Base-by-base conservation (phyloP, 225 moss, liverwort and hornwort genomes). In the Anthoceros angustus region DNA sequence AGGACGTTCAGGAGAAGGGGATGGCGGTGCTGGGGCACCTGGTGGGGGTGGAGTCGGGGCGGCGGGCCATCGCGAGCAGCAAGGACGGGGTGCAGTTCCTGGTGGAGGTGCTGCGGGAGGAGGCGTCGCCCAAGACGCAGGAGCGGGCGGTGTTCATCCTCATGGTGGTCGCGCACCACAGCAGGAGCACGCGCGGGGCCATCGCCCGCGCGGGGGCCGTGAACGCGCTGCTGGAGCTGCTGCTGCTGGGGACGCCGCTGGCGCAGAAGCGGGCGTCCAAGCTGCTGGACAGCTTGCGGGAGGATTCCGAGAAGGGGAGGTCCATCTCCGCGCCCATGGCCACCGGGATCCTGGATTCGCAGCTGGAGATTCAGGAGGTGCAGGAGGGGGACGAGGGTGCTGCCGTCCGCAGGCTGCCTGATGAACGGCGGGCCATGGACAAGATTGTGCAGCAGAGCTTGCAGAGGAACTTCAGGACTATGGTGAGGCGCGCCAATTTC, bases 361-460 rank as follows among this genome's bases (percentile, higher is more conserved):
- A 55, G 7, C 55, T 12, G 4, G 55, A 55, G 55, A 15, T 55
- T 18, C 46, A 48, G 46, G 46, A 48, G 46, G 18, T 48, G 14
- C 46, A 48, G 4, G 55, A 55, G 4, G 46, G 12, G 46, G 46
- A 48, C 18, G 14, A 18, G 12, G 5, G 46, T 2, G 5, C 46
- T 6, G 2, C 46, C 5, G 3, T 12, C 46, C 46, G 46, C 18
- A 24, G 66, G 75, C 61, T 61, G 11, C 72, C 42, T 7, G 75
- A 74, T 15, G 80, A 71, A 7, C 69, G 73, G 41, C 75, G 69
- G 49, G 43, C 77, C 39, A 78, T 83, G 10, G 67, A 66, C 42
- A 66, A 39, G 40, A 80, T 83, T 77, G 81, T 78, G 70, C 83
- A 74, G 70, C 73, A 76, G 74, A 83, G 83, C 68, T 62, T 83